phyloP scores from a whole-genome alignment of 805 yeast genomes.

The Isabelozyma gotoi region DNA sequence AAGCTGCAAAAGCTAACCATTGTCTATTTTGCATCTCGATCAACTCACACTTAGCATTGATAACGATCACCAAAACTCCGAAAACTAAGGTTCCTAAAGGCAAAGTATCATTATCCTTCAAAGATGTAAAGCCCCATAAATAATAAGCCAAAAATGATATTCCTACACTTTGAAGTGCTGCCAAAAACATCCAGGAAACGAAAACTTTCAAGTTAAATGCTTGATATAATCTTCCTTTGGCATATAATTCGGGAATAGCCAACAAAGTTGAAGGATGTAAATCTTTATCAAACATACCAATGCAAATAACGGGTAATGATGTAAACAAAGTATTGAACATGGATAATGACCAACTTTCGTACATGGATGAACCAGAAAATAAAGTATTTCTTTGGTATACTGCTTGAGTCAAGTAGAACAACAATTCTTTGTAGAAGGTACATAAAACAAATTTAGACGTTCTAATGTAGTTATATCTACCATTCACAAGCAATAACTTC shows the following conservation, averaged over 20 bases:
- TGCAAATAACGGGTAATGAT: constrained; percentile 82
- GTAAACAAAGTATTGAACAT: constrained; percentile 97
- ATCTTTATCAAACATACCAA: constrained; percentile 96
- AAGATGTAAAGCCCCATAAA: constrained; percentile 69
- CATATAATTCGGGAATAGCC: constrained; percentile 88
- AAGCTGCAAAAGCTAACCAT: constrained; percentile 64
- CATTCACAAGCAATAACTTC: constrained; percentile 87
- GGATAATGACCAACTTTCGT: constrained; percentile 94
- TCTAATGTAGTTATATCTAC: constrained; percentile 90
- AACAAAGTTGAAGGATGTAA: constrained; percentile 81
- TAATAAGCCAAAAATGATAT: constrained; percentile 66
- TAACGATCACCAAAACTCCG: constrained; percentile 67
- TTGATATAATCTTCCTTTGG: constrained; percentile 70
- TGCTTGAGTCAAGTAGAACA: constrained; percentile 87
- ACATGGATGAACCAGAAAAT: constrained; percentile 90
- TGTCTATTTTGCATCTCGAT: constrained; percentile 78
- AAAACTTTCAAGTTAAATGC: constrained; percentile 73
- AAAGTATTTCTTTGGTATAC: constrained; percentile 82
- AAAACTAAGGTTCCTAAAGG: constrained; percentile 79
- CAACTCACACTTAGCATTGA: constrained; percentile 76
- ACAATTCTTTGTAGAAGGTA: constrained; percentile 90
- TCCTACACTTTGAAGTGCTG: constrained; percentile 69
- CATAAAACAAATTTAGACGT: constrained; percentile 89
- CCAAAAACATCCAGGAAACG: constrained; percentile 74
- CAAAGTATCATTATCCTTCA: constrained; percentile 72